Percentiles rank a stretch among this genome's conserved stretches.
phyloP scores from a whole-genome alignment of 768 basidiomycete species.

The Boletus pseudopeckii region DNA sequence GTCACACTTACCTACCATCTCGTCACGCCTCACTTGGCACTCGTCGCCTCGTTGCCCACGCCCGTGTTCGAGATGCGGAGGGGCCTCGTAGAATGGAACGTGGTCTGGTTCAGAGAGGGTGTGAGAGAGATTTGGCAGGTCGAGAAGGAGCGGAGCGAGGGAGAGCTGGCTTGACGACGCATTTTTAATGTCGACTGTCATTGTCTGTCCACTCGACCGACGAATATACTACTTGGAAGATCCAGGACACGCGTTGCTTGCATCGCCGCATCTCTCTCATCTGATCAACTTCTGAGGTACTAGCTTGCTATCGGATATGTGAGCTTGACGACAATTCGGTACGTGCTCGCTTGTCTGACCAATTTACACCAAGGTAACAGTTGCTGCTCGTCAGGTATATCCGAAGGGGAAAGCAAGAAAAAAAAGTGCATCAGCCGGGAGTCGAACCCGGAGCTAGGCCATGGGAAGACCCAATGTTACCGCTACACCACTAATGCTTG shows the following conservation, averaged over 20 bases:
- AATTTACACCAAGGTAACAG: no score
- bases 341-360: no score
- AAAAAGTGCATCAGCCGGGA: slow-evolving; percentile 47
- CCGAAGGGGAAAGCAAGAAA: neutral
- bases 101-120: slow-evolving; percentile 80
- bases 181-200: neutral
- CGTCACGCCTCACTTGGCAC: slow-evolving; percentile 66
- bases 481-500: slow-evolving; percentile 61
- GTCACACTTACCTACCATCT: slow-evolving; percentile 84
- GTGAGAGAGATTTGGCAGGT: slow-evolving; percentile 79
- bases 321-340: no score
- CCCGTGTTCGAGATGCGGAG: slow-evolving; percentile 67
- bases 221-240: neutral
- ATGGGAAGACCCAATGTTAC: slow-evolving; percentile 90
- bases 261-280: no score
- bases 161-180: slow-evolving; percentile 10
- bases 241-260: neutral
- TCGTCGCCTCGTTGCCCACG: slow-evolving; percentile 72
- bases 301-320: no score
- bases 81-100: slow-evolving; percentile 82
- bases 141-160: slow-evolving; percentile 50
- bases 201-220: no score
- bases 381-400: no score
- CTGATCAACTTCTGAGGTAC: no score
- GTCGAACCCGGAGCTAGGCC: slow-evolving; percentile 61